Evolutionary conservation across 2,329 filamentous ascomycete species (phyloP).

Genomic region (Ramularia endophylla): DNA sequence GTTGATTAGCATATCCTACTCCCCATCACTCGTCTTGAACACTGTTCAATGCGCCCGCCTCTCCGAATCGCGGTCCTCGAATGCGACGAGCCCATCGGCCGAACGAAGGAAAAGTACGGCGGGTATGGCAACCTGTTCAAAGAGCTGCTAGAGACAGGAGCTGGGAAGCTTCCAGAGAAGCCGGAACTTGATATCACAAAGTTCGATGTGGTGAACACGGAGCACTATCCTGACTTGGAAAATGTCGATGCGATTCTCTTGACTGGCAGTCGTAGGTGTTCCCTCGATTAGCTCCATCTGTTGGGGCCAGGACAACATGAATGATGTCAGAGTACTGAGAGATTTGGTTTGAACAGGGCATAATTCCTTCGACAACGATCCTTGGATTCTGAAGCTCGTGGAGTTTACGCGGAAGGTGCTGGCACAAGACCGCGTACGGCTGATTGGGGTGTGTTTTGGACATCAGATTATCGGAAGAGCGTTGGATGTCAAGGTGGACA

Average conservation of each 20-base stretch:
- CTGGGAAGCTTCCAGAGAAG: slow-evolving; percentile 38
- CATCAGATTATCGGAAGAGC: slow-evolving; percentile 79
- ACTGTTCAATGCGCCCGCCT: slow-evolving; percentile 5
- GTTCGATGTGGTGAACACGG: slow-evolving; percentile 64
- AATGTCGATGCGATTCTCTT: slow-evolving; percentile 77
- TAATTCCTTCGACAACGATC: slow-evolving; percentile 65
- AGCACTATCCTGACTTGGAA: slow-evolving; percentile 65
- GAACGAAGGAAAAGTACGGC: slow-evolving; percentile 59
- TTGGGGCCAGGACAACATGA: slow-evolving; percentile 19
- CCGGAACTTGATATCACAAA: slow-evolving; percentile 52
- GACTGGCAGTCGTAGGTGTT: slow-evolving; percentile 52
- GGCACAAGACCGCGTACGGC: slow-evolving; percentile 55
- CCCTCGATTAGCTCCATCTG: neutral
- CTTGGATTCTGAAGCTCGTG: slow-evolving; percentile 72
- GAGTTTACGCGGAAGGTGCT: slow-evolving; percentile 60
- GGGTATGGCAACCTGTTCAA: slow-evolving; percentile 63
- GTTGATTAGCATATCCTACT: neutral
- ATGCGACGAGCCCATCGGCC: slow-evolving; percentile 69
- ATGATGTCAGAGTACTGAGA: neutral
- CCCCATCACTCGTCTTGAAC: too few species aligned
- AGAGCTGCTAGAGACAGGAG: slow-evolving; percentile 46
- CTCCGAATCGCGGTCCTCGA: slow-evolving; percentile 82
- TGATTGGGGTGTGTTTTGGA: slow-evolving; percentile 82
- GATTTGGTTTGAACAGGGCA: slow-evolving; percentile 44
- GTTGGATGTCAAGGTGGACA: slow-evolving; percentile 59